A percentile compares a stretch with the other conserved stretches of the same genome.
Conservation (phyloP, 176 grass and related monocot species). For the Tuctoria greenei region DNA sequence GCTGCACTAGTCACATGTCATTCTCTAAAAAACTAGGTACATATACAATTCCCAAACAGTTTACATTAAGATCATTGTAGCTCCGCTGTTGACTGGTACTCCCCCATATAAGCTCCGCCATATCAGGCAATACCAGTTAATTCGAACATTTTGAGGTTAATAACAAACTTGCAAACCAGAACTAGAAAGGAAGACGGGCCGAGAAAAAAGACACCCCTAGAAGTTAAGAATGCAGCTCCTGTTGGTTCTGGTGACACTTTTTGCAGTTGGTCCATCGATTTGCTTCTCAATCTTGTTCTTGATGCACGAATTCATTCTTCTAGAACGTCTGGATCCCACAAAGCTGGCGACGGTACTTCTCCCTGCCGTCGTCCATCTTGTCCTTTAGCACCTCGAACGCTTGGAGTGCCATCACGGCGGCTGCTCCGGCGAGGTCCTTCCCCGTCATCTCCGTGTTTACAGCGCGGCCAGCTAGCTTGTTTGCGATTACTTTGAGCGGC, state of each 20-base stretch:
- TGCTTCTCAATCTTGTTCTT: background rate
- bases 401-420: background rate
- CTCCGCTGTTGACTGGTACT: no score
- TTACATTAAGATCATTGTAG: background rate
- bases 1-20: background rate
- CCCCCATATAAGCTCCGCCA: no score
- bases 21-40: no score
- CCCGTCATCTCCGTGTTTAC: background rate
- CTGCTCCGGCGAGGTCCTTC: background rate
- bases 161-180: no score
- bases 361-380: background rate
- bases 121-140: background rate
- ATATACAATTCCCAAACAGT: background rate
- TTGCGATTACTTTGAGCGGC: background rate
- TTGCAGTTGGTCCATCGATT: background rate
- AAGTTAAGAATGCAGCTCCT: no score
- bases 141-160: no score
- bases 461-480: background rate
- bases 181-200: background rate
- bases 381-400: background rate
- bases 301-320: background rate
- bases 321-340: background rate
- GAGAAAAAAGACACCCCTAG: background rate
- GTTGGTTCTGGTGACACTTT: no score
- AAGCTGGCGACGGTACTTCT: background rate